Percentiles rank a stretch among this genome's conserved stretches.
phyloP scores from a whole-genome alignment of 2,329 filamentous ascomycete species.

The Aspergillus flavus region DNA sequence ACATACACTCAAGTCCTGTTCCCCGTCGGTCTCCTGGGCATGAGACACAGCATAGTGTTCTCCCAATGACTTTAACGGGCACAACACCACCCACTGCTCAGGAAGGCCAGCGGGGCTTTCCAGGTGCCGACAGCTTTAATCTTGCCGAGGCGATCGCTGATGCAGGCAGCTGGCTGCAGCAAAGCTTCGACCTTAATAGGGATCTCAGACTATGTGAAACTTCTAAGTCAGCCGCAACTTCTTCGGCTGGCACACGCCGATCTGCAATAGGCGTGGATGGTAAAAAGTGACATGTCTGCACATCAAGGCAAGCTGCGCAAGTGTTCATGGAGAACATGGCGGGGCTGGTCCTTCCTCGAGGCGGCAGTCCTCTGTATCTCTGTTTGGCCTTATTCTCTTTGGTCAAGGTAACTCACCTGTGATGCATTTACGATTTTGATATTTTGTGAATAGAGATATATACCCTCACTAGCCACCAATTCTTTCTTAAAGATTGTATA shows the following conservation, averaged over 20 bases:
- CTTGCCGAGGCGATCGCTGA: slow-evolving; percentile 49
- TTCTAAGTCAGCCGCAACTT: slow-evolving; percentile 12
- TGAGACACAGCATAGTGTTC: slow-evolving; percentile 18
- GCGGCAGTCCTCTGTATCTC: neutral
- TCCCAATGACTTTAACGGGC: slow-evolving; percentile 37
- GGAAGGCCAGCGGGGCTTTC: slow-evolving; percentile 36
- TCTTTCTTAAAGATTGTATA: neutral
- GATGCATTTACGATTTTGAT: slow-evolving; percentile 7
- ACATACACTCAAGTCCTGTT: slow-evolving; percentile 10
- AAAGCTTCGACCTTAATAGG: slow-evolving; percentile 46
- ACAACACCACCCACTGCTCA: slow-evolving; percentile 37
- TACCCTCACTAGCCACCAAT: neutral
- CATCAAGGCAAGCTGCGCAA: too few species aligned
- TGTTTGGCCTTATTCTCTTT: neutral
- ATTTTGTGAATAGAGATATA: slow-evolving; percentile 9
- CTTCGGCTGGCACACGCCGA: slow-evolving; percentile 12
- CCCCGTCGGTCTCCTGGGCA: slow-evolving; percentile 6
- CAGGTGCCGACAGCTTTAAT: slow-evolving; percentile 42
- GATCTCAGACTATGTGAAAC: slow-evolving; percentile 29
- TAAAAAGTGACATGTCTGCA: neutral
- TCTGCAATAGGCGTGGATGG: slow-evolving; percentile 22
- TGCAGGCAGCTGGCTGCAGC: slow-evolving; percentile 48
- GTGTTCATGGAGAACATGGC: neutral
- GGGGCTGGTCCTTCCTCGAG: neutral
- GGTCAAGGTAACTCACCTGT: neutral